Evolutionary conservation across 352 stramenopile genomes (phyloP), one percentile per base, ranked within the genome.

Genomic region (Elongisporangium undulatum): DNA sequence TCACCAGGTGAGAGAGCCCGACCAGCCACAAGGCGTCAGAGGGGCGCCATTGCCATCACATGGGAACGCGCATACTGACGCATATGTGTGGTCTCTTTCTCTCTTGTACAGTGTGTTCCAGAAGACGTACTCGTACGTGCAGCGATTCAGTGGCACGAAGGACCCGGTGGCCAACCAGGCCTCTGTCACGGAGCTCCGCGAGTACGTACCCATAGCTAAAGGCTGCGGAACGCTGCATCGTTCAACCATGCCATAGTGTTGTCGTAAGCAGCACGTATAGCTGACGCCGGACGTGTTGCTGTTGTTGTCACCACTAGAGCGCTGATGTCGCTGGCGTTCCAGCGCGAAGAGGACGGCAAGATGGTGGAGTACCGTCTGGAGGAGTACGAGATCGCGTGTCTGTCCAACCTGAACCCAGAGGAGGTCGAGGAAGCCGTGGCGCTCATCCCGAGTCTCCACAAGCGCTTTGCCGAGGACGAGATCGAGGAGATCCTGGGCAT

Each of bases 61-160:
- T 26, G 23, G 23, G 38, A 12, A 26, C 39, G 23, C n/a, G 5
- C 9, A 12, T 12, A 7, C 56, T 56, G 19, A 51, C 19, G 13
- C 3, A 4, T 22, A 5, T 20, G 19, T 55, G 45, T 49, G 21
- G 15, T 26, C 1, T 60, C 13, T 24, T 13, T 41, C 15, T 38
- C 23, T 23, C 45, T 20, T 49, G 10, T 66, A 15, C 24, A 93
- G 84, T 59, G 87, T 96, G 20, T 96, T 96, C 65, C 85, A 95
- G 68, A 95, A 96, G 77, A 96, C 88, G 34, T 94, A 96, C 63
- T 94, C 88, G 60, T 96, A 96, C 55, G 88, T 95, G 58, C 88
- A 96, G 67, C 83, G 88, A 51, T 96, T 96, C 63, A 96, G 87
- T 49, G 87, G 88, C 55, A 96, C 87, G n/a, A 95, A 95, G 63